These are phyloP conservation scores for Candida qinlingensis DNA, from an alignment of 805 yeast genomes.

Conservation along the genomic window DNA sequence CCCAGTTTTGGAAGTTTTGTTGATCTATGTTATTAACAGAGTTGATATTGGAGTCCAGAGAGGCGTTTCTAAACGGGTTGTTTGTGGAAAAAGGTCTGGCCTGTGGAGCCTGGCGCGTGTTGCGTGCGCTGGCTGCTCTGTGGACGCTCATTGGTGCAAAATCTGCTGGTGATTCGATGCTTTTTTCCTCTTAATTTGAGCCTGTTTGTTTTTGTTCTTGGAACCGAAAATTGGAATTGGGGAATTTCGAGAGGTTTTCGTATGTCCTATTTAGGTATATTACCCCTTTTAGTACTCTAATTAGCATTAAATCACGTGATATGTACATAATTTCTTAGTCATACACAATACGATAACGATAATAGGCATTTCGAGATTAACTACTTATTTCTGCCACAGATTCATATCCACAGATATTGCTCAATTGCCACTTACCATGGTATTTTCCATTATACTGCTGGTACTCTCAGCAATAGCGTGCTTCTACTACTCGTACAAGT, in stretches of 20 bases:
- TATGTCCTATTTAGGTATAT: too few relatives aligned
- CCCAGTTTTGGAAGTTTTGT: conserved; percentile 55
- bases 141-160: conserved; percentile 13
- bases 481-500: conserved; percentile 14
- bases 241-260: too few relatives aligned
- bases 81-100: conserved; percentile 49
- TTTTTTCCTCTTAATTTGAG: neutral
- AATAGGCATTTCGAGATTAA: too few relatives aligned
- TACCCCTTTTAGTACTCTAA: too few relatives aligned
- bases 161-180: neutral
- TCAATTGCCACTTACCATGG: neutral
- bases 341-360: too few relatives aligned
- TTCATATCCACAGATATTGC: too few relatives aligned
- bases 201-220: too few relatives aligned
- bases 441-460: neutral
- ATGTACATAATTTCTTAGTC: too few relatives aligned
- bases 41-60: conserved; percentile 27
- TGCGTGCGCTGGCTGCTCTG: conserved; percentile 12
- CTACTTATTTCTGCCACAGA: too few relatives aligned
- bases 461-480: conserved; percentile 5
- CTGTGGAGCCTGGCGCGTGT: conserved; percentile 1
- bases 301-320: too few relatives aligned
- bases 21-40: conserved; percentile 23
- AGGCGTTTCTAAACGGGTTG: conserved; percentile 64
- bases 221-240: too few relatives aligned